phyloP scores from a whole-genome alignment of 2,329 filamentous ascomycete genomes.

The Orbilia quercus region DNA sequence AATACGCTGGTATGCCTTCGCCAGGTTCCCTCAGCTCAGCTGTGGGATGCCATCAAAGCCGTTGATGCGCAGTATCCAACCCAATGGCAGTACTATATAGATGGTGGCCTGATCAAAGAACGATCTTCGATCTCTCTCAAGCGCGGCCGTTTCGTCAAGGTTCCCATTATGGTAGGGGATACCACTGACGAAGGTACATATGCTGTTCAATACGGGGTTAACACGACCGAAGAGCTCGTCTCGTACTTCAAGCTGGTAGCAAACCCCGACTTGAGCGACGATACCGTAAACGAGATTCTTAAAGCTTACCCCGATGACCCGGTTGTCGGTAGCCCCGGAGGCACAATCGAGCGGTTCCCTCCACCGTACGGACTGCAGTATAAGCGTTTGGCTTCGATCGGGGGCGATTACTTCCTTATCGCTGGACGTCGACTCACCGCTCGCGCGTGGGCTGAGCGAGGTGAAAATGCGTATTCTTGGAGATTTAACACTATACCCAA shows the following conservation, averaged over 20 bases:
- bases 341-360: slow-evolving; percentile 36
- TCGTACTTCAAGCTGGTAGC: no score
- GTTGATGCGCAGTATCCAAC: no score
- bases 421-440: slow-evolving; percentile 70
- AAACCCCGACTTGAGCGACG: no score
- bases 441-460: slow-evolving; percentile 67
- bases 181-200: slow-evolving; percentile 75
- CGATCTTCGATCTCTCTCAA: slow-evolving; percentile 69
- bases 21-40: slow-evolving; percentile 45
- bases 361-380: slow-evolving; percentile 65
- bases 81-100: slow-evolving; percentile 62
- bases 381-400: slow-evolving; percentile 69
- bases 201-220: no score
- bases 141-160: slow-evolving; percentile 71
- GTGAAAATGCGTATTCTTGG: slow-evolving; percentile 70
- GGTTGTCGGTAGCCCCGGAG: slow-evolving; percentile 28
- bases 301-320: slow-evolving; percentile 45
- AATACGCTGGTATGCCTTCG: slow-evolving; percentile 77
- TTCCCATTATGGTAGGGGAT: slow-evolving; percentile 73
- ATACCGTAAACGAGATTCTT: slow-evolving; percentile 16
- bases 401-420: slow-evolving; percentile 70
- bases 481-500: slow-evolving; percentile 71
- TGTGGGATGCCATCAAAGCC: no score
- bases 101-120: slow-evolving; percentile 70
- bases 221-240: no score